Evolutionary conservation across 2,329 filamentous ascomycete genomes (phyloP).

Genomic region (Zymoseptoria ardabiliae): DNA sequence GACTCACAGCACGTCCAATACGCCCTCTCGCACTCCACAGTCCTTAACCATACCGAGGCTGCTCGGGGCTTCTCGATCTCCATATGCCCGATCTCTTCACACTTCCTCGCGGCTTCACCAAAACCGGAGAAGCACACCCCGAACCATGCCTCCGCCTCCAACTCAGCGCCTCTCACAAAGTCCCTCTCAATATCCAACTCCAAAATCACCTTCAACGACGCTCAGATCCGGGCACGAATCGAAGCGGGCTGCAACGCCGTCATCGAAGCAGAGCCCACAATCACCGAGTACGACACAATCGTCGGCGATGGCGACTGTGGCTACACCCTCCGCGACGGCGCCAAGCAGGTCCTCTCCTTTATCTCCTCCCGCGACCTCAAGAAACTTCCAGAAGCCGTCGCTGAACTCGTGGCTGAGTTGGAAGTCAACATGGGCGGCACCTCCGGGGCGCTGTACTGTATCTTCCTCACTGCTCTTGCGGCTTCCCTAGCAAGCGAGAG

Average conservation of each 20-base stretch:
- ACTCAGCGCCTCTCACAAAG: constrained; percentile 5
- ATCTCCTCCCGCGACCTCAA: constrained; percentile 25
- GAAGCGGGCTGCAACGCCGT: constrained; percentile 27
- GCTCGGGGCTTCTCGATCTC: constrained; percentile 31
- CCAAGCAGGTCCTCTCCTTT: constrained; percentile 30
- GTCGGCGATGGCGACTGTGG: constrained; percentile 33
- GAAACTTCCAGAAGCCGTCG: constrained; percentile 21
- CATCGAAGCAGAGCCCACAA: constrained; percentile 29
- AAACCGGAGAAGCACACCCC: constrained; percentile 18
- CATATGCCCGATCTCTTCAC: constrained; percentile 22
- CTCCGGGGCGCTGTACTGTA: constrained; percentile 30
- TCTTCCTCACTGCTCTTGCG: constrained; percentile 29
- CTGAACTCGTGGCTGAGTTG: constrained; percentile 26
- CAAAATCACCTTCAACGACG: constrained; percentile 25
- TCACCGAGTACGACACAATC: constrained; percentile 32
- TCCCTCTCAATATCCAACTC: constrained; percentile 12
- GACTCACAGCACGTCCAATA: constrained; percentile 25
- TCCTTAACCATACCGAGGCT: constrained; percentile 23
- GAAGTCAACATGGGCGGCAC: constrained; percentile 33
- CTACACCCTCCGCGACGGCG: constrained; percentile 30
- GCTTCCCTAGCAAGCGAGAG: constrained; percentile 19
- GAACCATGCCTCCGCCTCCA: constrained; percentile 5
- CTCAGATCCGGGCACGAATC: constrained; percentile 23
- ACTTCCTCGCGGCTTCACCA: constrained; percentile 22
- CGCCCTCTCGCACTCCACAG: constrained; percentile 28